Conservation (phyloP, 805 yeast genomes). For the Yarrowia bubula region DNA sequence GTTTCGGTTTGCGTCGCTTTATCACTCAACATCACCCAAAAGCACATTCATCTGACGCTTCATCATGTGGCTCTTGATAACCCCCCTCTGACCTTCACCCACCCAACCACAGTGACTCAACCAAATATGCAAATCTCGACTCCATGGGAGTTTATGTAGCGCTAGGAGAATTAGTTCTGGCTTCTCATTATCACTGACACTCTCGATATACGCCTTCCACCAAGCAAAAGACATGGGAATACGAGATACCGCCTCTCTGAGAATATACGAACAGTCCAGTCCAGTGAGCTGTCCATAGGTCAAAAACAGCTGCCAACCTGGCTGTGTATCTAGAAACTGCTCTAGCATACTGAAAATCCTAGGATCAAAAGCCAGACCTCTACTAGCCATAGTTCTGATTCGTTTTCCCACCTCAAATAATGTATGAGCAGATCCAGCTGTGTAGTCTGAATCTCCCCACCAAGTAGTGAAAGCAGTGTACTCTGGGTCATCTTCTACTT, state of each 20-base stretch:
- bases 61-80: neutral
- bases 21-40: neutral
- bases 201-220: conserved; percentile 7
- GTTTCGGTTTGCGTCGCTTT: no score
- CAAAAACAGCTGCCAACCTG: conserved; percentile 7
- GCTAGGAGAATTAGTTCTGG: neutral
- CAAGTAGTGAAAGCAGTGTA: neutral
- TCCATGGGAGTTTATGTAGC: neutral
- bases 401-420: neutral
- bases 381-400: neutral
- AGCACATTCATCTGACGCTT: conserved; percentile 2
- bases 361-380: conserved; percentile 10
- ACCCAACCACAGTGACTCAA: conserved; percentile 2
- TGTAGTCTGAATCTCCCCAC: conserved; percentile 14
- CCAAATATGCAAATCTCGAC: conserved; percentile 12
- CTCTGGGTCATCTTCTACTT: neutral
- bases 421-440: neutral
- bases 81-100: neutral
- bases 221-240: neutral
- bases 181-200: neutral
- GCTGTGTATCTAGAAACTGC: conserved; percentile 1
- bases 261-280: neutral
- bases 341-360: neutral
- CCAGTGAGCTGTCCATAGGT: conserved; percentile 3
- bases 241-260: conserved; percentile 5